Conservation (phyloP, 805 yeast species). For the Hanseniaspora mollemarum region DNA sequence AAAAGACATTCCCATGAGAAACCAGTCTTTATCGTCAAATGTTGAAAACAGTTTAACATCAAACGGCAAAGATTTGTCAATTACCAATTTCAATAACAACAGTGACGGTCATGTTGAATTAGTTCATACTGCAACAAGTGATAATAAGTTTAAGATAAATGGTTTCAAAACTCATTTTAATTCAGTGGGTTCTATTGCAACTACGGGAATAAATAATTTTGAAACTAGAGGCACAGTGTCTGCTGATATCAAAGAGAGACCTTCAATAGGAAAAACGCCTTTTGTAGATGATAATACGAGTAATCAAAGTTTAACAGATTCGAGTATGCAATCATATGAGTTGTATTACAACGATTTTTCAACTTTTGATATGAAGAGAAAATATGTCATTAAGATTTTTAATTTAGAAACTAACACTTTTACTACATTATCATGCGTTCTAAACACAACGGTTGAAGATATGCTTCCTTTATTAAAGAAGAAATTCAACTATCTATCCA, state of each 20-base stretch:
- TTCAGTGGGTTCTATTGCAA: background rate
- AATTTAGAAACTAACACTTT: slow-evolving; percentile 77
- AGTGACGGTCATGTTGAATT: background rate
- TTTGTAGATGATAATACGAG: background rate
- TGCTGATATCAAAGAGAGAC: background rate
- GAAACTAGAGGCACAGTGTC: background rate
- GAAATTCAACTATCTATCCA: slow-evolving; percentile 61
- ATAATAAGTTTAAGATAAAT: background rate
- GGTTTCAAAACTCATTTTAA: background rate
- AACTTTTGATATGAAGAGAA: slow-evolving; percentile 27
- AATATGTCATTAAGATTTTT: slow-evolving; percentile 53
- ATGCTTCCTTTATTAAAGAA: slow-evolving; percentile 58
- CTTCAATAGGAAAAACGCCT: background rate
- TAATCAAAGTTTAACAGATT: slow-evolving; percentile 20
- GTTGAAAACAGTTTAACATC: background rate
- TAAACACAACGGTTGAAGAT: slow-evolving; percentile 67
- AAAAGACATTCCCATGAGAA: background rate
- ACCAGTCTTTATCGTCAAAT: background rate
- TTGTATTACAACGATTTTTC: slow-evolving; percentile 31
- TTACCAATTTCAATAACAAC: background rate
- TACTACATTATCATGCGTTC: slow-evolving; percentile 63
- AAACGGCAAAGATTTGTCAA: background rate
- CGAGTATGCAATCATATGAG: slow-evolving; percentile 29
- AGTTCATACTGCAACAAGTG: too few relatives aligned
- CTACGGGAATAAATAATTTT: background rate